Evolutionary conservation across 2,329 filamentous ascomycete genomes (phyloP).

Genomic region (Fusarium temperatum): DNA sequence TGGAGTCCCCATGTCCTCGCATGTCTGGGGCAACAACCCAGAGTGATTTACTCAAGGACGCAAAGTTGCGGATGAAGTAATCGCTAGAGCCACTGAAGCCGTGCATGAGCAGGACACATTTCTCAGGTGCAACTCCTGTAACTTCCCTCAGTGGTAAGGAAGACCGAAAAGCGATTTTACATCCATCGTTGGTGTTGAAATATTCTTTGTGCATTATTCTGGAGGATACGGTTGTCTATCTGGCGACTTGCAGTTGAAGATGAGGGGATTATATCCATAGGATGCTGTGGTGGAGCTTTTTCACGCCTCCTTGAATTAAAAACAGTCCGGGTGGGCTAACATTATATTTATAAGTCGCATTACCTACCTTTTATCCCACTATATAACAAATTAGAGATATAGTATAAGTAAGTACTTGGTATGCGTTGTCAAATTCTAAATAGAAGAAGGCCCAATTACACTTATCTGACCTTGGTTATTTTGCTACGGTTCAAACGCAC

Average conservation of each 20-base stretch:
- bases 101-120: slow-evolving; percentile 41
- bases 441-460: not conserved
- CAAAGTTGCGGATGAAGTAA: slow-evolving; percentile 38
- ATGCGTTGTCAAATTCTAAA: not conserved
- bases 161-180: slow-evolving; percentile 36
- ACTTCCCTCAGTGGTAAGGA: slow-evolving; percentile 29
- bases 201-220: slow-evolving; percentile 30
- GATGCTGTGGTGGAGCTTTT: slow-evolving; percentile 1
- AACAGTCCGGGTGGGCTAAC: no score
- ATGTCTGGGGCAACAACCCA: slow-evolving; percentile 43
- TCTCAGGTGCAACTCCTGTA: not conserved
- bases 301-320: not conserved
- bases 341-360: not conserved
- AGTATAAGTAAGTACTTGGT: not conserved
- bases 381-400: not conserved
- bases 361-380: not conserved
- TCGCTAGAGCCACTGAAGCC: slow-evolving; percentile 44
- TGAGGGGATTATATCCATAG: not conserved
- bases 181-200: slow-evolving; percentile 38
- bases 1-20: slow-evolving; percentile 41
- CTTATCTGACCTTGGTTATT: not conserved
- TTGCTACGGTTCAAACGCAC: no score
- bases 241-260: not conserved
- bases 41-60: slow-evolving; percentile 24
- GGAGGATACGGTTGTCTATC: not conserved